Percentiles rank a stretch among this genome's conserved stretches.
Evolutionary conservation across 176 grass and related monocot genomes (phyloP).

Genomic region (Oryza officinalis): DNA sequence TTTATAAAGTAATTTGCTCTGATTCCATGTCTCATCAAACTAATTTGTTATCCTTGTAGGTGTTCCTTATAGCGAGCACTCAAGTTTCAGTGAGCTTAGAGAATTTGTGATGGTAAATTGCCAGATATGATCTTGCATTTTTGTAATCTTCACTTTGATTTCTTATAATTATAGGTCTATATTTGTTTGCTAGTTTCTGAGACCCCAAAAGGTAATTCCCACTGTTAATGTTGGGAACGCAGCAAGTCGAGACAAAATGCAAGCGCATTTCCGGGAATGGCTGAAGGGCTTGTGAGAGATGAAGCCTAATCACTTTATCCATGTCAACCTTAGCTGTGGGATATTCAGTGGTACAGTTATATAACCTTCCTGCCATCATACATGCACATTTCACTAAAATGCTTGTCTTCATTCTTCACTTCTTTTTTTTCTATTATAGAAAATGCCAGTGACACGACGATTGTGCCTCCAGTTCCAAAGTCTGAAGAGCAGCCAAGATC

Average conservation of each 20-base stretch:
- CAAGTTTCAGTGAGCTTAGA: slow-evolving; percentile 70
- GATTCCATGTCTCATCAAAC: slow-evolving; percentile 20
- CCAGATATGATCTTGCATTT: background rate
- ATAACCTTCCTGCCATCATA: background rate
- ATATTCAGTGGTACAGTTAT: slow-evolving; percentile 10
- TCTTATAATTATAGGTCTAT: slow-evolving; percentile 28
- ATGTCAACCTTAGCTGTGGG: background rate
- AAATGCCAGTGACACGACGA: background rate
- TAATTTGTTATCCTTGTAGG: slow-evolving; percentile 53
- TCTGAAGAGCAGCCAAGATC: background rate
- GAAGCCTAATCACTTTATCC: background rate
- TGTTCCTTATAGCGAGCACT: slow-evolving; percentile 83
- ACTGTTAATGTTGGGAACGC: slow-evolving; percentile 60
- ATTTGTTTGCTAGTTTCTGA: slow-evolving; percentile 50
- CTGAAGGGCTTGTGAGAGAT: slow-evolving; percentile 45
- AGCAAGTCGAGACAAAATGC: slow-evolving; percentile 61
- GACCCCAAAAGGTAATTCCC: slow-evolving; percentile 54
- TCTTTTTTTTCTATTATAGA: background rate
- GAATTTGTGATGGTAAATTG: slow-evolving; percentile 75
- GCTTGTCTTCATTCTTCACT: slow-evolving; percentile 1
- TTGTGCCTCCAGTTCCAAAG: background rate
- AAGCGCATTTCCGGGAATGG: slow-evolving; percentile 57
- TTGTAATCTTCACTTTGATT: background rate
- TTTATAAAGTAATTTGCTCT: background rate
- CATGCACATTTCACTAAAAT: background rate